Evolutionary conservation across 23 red algal genomes (phyloP).

Genomic region (Gracilariopsis chorda): DNA sequence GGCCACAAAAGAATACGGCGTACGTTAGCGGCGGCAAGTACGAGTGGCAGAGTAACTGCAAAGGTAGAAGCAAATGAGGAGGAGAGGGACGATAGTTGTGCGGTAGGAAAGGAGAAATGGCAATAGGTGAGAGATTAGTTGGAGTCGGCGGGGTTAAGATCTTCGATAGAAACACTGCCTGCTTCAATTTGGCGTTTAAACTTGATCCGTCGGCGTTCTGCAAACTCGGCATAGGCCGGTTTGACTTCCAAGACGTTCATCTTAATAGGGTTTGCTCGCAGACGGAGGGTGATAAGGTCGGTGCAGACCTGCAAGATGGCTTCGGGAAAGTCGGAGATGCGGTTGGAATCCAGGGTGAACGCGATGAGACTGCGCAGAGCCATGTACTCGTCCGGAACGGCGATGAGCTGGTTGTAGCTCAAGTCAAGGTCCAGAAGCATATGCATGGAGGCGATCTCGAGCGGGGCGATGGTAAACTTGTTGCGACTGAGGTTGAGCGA

Average conservation of each 20-base stretch:
- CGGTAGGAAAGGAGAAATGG: too few relatives aligned
- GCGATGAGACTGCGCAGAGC: conserved; percentile 12
- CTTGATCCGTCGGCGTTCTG: conserved; percentile 13
- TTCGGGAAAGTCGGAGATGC: conserved; percentile 41
- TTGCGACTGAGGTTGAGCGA: conserved; percentile 42
- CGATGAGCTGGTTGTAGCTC: conserved; percentile 21
- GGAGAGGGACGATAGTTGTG: too few relatives aligned
- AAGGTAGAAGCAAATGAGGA: too few relatives aligned
- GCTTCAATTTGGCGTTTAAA: conserved; percentile 41
- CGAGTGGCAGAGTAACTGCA: too few relatives aligned
- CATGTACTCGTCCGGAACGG: conserved; percentile 18
- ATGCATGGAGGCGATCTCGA: conserved; percentile 31
- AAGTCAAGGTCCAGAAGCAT: conserved; percentile 37
- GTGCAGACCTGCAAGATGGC: conserved; percentile 31
- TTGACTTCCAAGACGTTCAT: conserved; percentile 40
- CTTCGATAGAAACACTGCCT: conserved; percentile 13
- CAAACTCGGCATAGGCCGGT: conserved; percentile 23
- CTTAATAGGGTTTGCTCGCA: conserved; percentile 37
- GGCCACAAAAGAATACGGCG: too few relatives aligned
- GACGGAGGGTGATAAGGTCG: conserved; percentile 27
- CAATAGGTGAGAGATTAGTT: too few relatives aligned
- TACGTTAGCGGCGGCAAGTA: too few relatives aligned
- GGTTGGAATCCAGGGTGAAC: conserved; percentile 28
- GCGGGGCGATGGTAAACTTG: conserved; percentile 29
- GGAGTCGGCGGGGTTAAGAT: conserved; percentile 28